Conservation (phyloP, 1,284 basidiomycete species). For the Xanthoconium separans region DNA sequence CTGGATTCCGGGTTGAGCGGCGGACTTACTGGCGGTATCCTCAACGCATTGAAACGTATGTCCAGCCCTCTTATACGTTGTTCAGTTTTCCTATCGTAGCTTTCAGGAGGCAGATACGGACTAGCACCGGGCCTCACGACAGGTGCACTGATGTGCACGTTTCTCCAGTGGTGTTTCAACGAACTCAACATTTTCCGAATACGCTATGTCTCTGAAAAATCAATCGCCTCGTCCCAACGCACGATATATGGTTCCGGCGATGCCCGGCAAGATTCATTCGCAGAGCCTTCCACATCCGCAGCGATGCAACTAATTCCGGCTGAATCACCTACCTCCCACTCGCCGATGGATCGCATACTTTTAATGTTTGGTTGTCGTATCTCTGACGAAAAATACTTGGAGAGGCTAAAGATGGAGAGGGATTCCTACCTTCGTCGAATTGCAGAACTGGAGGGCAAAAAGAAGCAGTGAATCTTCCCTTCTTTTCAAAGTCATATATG, state of each 20-base stretch:
- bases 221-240: background rate
- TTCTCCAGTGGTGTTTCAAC: slow-evolving; percentile 64
- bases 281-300: slow-evolving; percentile 1
- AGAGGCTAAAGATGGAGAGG: slow-evolving; percentile 51
- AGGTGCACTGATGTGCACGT: slow-evolving; percentile 50
- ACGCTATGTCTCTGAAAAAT: slow-evolving; percentile 45
- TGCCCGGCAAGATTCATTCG: background rate
- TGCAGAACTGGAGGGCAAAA: slow-evolving; percentile 51
- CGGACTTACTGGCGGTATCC: slow-evolving; percentile 54
- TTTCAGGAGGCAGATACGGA: slow-evolving; percentile 41
- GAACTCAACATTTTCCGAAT: slow-evolving; percentile 59
- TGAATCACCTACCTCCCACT: slow-evolving; percentile 5
- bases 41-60: slow-evolving; percentile 48
- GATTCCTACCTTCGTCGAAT: slow-evolving; percentile 53
- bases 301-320: slow-evolving; percentile 6
- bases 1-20: slow-evolving; percentile 67
- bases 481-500: background rate
- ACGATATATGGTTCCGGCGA: background rate
- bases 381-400: slow-evolving; percentile 64
- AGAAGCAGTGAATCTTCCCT: slow-evolving; percentile 21
- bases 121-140: slow-evolving; percentile 54
- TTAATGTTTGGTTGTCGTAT: slow-evolving; percentile 48
- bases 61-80: slow-evolving; percentile 4
- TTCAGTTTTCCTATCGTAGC: background rate
- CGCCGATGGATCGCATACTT: slow-evolving; percentile 39